Conservation (phyloP, 495 filamentous ascomycete species). For the Aspergillus bertholletiae region DNA sequence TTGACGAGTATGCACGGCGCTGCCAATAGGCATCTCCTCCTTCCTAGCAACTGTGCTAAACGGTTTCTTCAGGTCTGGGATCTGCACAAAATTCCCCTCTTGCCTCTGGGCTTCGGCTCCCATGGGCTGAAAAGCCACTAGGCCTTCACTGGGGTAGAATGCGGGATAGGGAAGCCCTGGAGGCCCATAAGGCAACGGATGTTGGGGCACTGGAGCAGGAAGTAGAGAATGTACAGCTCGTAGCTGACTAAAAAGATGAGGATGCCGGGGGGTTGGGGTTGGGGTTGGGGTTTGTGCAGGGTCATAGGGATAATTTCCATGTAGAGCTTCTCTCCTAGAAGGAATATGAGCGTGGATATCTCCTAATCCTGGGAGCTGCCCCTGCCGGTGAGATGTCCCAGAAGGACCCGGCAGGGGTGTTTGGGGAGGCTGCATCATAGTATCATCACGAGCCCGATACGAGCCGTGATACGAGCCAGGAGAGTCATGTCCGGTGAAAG, state of each 20-base stretch:
- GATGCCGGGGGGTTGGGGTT: not conserved
- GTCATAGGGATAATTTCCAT: not conserved
- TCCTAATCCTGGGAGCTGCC: not conserved
- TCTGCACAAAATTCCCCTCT: not conserved
- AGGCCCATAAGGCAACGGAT: not conserved
- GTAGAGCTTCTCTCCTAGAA: not conserved
- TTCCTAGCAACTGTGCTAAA: constrained; percentile 9
- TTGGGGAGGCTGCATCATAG: not conserved
- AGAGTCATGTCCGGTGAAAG: not conserved
- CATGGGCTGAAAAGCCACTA: too few relatives aligned
- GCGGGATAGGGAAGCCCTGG: not conserved
- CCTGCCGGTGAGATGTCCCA: not conserved
- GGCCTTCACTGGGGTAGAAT: not conserved
- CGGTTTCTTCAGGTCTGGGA: constrained; percentile 2
- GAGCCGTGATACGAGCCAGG: not conserved
- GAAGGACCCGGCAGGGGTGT: not conserved
- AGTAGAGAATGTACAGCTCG: not conserved
- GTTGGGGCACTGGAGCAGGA: not conserved
- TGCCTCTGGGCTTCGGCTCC: not conserved
- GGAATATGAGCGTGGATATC: not conserved
- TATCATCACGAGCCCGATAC: too few relatives aligned
- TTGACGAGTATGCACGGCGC: constrained; percentile 9
- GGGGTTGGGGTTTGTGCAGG: not conserved
- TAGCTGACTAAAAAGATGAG: not conserved
- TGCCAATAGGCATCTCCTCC: constrained; percentile 25